Base-by-base conservation (phyloP, 495 filamentous ascomycete species). In the Gamarada debralockiae region DNA sequence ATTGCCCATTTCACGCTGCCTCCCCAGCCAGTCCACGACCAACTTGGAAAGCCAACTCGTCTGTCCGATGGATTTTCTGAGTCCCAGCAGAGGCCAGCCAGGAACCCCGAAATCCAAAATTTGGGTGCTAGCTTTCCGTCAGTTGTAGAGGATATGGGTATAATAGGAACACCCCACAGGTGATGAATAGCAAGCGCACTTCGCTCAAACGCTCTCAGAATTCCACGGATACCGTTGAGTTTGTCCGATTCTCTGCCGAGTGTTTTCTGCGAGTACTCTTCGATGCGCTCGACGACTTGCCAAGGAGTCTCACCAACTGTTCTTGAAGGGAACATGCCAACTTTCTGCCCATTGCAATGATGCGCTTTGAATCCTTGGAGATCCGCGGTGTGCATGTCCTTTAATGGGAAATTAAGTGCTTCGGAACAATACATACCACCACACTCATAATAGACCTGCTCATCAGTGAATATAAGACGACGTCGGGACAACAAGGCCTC, bases 401-500 rank as follows among this genome's bases (percentile, higher is more conserved):
- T 34, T 34, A n/a, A n/a, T n/a, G n/a, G n/a, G n/a, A n/a, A n/a
- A n/a, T n/a, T 34, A 34, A 34, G 8, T 8, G 8, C n/a, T n/a
- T 34, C 31, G n/a, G 8, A n/a, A 34, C 31, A 34, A 34, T n/a
- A n/a, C 31, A 34, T 34, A 8, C 31, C 8, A 8, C n/a, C 31
- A n/a, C 31, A 34, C 8, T 34, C 31, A n/a, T 8, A 34, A 34
- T 67, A 70, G 39, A 65, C 46, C 33, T 71, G 64, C 2, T 62
- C 36, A 6, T 65, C 51, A 0, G 58, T 65, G 39, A 74, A 61
- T 44, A 60, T 65, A 14, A 73, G 50, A 0, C 65, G 50, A 0
- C 68, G 63, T 18, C 50, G 39, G 3, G 65, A 68, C 12, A 71
- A 52, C 7, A 70, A 10, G 0, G 48, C 62, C 55, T 73, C 69